phyloP scores from a whole-genome alignment of 73 alveolate species.

The Stentor roeselii region DNA sequence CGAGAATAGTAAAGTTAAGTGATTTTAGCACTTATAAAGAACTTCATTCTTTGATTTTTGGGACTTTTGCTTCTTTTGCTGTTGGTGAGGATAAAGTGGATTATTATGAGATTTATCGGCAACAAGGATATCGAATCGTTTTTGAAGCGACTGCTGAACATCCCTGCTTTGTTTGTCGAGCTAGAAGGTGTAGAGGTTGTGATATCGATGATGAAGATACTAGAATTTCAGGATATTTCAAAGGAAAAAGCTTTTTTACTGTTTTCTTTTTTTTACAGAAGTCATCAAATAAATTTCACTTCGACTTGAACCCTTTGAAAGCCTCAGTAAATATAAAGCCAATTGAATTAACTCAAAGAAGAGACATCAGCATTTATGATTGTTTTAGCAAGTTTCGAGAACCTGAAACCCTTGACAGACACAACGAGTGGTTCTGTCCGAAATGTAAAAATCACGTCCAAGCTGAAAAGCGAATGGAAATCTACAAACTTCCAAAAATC shows the following conservation, averaged over 20 bases:
- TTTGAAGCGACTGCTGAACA: too few species aligned
- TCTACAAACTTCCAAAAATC: constrained; percentile 70
- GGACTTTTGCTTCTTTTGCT: too few species aligned
- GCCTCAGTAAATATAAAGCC: not conserved
- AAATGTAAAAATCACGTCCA: constrained; percentile 69
- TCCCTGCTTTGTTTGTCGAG: not conserved
- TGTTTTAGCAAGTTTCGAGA: constrained; percentile 33
- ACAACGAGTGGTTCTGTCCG: constrained; percentile 69
- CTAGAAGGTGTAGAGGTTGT: not conserved
- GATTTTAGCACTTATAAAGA: too few species aligned
- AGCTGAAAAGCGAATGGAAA: constrained; percentile 78
- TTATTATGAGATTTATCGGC: too few species aligned
- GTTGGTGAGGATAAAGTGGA: too few species aligned
- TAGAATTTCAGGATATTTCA: not conserved
- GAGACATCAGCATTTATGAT: not conserved
- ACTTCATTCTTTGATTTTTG: not conserved
- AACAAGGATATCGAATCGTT: too few species aligned
- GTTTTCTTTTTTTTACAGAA: not conserved
- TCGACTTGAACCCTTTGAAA: not conserved
- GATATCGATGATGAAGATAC: not conserved
- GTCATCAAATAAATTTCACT: not conserved
- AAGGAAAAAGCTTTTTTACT: not conserved
- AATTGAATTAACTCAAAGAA: not conserved
- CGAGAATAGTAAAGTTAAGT: too few species aligned
- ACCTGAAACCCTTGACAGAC: constrained; percentile 79